Conservation (phyloP, 2,329 filamentous ascomycete species). For the Aspergillus viridinutans region DNA sequence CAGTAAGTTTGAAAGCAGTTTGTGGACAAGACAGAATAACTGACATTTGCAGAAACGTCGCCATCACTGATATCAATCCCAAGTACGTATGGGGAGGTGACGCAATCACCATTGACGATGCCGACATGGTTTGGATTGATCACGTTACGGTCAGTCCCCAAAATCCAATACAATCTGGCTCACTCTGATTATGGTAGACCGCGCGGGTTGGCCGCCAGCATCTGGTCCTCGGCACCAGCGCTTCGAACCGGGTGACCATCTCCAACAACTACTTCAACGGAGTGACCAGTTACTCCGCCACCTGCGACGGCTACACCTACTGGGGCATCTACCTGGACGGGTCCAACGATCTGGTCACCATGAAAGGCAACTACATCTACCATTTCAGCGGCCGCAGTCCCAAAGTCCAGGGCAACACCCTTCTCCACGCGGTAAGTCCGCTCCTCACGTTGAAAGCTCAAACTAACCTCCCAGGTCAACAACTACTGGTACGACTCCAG, state of each 20-base stretch:
- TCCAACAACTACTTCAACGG: constrained; percentile 59
- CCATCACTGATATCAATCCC: constrained; percentile 55
- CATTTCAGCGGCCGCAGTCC: constrained; percentile 55
- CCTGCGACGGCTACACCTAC: constrained; percentile 57
- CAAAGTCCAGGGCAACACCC: constrained; percentile 54
- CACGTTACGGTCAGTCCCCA: constrained; percentile 39
- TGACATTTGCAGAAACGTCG: constrained; percentile 40
- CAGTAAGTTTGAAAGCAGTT: constrained; percentile 27
- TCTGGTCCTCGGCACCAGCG: constrained; percentile 53
- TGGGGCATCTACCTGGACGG: constrained; percentile 58
- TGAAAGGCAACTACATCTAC: constrained; percentile 61
- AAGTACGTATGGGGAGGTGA: constrained; percentile 58
- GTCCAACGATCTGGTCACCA: constrained; percentile 52
- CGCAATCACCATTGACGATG: constrained; percentile 50
- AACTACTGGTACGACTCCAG: constrained; percentile 57
- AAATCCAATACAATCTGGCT: not conserved
- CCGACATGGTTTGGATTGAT: constrained; percentile 47
- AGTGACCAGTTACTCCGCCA: constrained; percentile 50
- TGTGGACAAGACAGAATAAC: not conserved
- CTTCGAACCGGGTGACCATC: constrained; percentile 55
- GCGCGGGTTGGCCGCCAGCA: constrained; percentile 58
- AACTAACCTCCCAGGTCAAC: constrained; percentile 36
- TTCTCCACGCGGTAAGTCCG: constrained; percentile 49
- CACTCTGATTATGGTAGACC: constrained; percentile 31
- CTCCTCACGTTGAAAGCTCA: not conserved